Percentiles rank a stretch among this genome's conserved stretches.
Conservation (phyloP, 2,329 filamentous ascomycete species). For the Zasmidium cellare region DNA sequence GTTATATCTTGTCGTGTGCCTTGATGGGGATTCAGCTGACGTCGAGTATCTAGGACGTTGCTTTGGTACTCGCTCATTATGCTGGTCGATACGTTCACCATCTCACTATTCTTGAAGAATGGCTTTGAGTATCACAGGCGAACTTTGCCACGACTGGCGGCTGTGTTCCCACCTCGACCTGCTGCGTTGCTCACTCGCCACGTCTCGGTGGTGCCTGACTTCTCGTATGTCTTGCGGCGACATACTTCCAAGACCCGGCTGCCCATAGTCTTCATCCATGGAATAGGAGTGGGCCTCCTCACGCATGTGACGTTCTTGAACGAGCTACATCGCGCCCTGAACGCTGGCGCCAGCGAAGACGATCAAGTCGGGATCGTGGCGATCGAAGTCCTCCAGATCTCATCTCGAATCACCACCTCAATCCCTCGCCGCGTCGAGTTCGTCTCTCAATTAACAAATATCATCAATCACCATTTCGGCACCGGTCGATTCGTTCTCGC, state of each 20-base stretch:
- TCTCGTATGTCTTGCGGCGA: conserved; percentile 67
- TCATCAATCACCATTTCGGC: conserved; percentile 61
- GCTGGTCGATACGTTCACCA: conserved; percentile 51
- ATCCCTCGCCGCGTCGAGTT: conserved; percentile 57
- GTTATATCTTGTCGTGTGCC: not conserved
- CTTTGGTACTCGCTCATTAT: conserved; percentile 61
- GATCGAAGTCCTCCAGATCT: conserved; percentile 66
- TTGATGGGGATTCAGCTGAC: not conserved
- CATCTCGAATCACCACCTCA: conserved; percentile 59
- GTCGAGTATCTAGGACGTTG: conserved; percentile 50
- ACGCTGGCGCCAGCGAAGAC: conserved; percentile 28
- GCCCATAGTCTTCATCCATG: conserved; percentile 69
- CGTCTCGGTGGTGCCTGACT: conserved; percentile 49
- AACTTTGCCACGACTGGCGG: conserved; percentile 37
- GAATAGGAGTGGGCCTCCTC: conserved; percentile 67
- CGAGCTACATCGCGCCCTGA: conserved; percentile 46
- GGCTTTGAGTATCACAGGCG: conserved; percentile 28
- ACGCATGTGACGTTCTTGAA: conserved; percentile 61
- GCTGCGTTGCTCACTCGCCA: conserved; percentile 49
- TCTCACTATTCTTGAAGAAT: conserved; percentile 22
- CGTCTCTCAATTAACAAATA: conserved; percentile 55
- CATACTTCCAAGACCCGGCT: conserved; percentile 59
- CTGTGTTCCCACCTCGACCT: conserved; percentile 60
- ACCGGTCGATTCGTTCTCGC: conserved; percentile 61
- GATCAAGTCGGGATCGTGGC: conserved; percentile 63